Conservation (phyloP, 371 early-diverging fungal species). For the Mucor piriformis region DNA sequence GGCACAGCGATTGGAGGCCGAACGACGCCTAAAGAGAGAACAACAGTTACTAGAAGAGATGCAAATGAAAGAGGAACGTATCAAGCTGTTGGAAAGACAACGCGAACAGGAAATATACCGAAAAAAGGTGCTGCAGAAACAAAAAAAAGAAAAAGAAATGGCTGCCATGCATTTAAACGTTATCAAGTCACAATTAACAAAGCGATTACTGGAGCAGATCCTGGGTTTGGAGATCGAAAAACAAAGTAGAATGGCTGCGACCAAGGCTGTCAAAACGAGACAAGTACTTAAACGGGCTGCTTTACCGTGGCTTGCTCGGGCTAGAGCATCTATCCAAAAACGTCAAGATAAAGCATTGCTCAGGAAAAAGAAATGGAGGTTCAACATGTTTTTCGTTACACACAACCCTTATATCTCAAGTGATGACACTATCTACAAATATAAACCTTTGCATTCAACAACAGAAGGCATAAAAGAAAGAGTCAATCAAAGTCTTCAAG, state of each 20-base stretch:
- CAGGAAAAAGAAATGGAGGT: conserved; percentile 1
- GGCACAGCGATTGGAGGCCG: no score
- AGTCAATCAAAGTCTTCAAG: conserved; percentile 4
- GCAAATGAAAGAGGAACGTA: conserved; percentile 3
- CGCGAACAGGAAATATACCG: background rate
- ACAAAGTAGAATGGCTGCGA: background rate
- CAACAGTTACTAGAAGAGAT: conserved; percentile 4
- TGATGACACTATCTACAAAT: background rate
- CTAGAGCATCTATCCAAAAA: background rate
- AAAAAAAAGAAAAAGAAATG: conserved; percentile 7
- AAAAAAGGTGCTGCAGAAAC: conserved; percentile 2
- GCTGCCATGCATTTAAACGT: conserved; percentile 10
- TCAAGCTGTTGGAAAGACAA: no score
- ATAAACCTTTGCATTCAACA: background rate
- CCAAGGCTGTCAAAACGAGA: background rate
- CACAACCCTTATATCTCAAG: conserved; percentile 6
- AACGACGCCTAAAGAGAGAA: no score
- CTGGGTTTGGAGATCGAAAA: background rate
- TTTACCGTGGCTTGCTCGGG: background rate
- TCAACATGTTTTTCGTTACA: background rate
- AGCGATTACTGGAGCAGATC: background rate
- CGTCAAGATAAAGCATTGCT: background rate
- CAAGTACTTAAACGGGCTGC: background rate
- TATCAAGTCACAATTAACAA: conserved; percentile 1
- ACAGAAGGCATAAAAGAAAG: conserved; percentile 4